These are phyloP conservation scores for Leishmania major DNA, from an alignment of 208 protist genomes.

Conservation along the genomic window DNA sequence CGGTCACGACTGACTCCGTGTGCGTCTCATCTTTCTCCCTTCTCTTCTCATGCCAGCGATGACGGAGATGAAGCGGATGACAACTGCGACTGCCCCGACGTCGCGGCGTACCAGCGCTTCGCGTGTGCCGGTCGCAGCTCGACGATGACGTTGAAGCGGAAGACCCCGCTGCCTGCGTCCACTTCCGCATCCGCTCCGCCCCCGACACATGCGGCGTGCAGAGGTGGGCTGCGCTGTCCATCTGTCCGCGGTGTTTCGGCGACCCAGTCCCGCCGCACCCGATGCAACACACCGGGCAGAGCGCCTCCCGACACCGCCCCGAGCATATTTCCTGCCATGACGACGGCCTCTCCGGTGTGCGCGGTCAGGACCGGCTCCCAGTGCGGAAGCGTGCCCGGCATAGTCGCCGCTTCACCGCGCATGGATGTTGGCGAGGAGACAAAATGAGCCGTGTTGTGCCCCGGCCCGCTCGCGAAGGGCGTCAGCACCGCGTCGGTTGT, in stretches of 20 bases:
- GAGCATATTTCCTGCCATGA: slow-evolving; percentile 53
- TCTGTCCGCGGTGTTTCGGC: neutral
- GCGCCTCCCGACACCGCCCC: slow-evolving; percentile 37
- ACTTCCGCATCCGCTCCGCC: neutral
- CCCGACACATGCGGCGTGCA: neutral
- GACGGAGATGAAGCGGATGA: neutral
- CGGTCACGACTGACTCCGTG: neutral
- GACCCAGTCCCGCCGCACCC: slow-evolving; percentile 59
- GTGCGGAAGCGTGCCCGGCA: slow-evolving; percentile 22
- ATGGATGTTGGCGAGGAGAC: neutral
- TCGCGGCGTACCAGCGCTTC: slow-evolving; percentile 32
- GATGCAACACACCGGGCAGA: slow-evolving; percentile 58
- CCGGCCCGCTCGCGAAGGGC: slow-evolving; percentile 5
- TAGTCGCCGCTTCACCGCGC: neutral
- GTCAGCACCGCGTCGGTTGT: slow-evolving; percentile 7
- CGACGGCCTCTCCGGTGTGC: slow-evolving; percentile 27
- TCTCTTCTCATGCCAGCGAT: neutral
- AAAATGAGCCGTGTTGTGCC: neutral
- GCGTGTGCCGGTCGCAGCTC: slow-evolving; percentile 59
- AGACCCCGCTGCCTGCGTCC: neutral
- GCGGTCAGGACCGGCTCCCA: slow-evolving; percentile 22
- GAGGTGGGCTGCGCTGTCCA: neutral
- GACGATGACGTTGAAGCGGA: slow-evolving; percentile 70
- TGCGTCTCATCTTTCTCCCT: too few relatives aligned
- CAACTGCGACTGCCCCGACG: neutral